Evolutionary conservation across 305 asterid genomes (phyloP).

Genomic region (Solanum aculeatissimum): DNA sequence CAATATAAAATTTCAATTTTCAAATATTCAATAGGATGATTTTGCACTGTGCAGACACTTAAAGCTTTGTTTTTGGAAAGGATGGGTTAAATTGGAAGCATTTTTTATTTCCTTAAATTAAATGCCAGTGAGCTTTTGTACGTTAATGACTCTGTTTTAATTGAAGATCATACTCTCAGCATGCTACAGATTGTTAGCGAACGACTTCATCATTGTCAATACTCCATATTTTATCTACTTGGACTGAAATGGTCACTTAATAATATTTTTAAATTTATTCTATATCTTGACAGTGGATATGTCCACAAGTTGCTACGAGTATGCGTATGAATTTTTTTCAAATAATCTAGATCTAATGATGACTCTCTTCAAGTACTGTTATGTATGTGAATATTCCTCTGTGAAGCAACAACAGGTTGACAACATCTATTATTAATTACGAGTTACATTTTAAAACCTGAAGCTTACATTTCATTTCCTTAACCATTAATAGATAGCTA

Average conservation of each 20-base stretch:
- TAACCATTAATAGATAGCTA: conserved; percentile 49
- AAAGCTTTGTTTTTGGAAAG: conserved; percentile 80
- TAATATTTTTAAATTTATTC: not conserved
- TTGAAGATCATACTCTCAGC: conserved; percentile 89
- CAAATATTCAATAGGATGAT: not conserved
- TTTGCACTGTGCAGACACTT: conserved; percentile 43
- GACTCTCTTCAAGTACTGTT: too few relatives aligned
- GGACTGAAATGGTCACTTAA: not conserved
- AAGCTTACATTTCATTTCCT: not conserved
- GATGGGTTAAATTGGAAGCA: conserved; percentile 79
- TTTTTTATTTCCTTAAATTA: conserved; percentile 59
- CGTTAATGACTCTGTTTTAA: conserved; percentile 42
- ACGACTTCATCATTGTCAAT: conserved; percentile 78
- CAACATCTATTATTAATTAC: too few relatives aligned
- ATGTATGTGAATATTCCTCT: too few relatives aligned
- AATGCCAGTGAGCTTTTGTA: conserved; percentile 64
- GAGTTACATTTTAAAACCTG: too few relatives aligned
- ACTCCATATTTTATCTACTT: not conserved
- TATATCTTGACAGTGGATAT: conserved; percentile 54
- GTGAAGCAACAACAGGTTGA: too few relatives aligned
- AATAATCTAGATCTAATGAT: too few relatives aligned
- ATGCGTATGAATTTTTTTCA: too few relatives aligned
- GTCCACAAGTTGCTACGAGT: conserved; percentile 88
- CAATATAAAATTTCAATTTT: not conserved
- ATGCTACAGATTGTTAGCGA: conserved; percentile 89